Evolutionary conservation across 1,284 basidiomycete species (phyloP), one percentile per base, ranked within the genome.

Genomic region (Mycosarcoma maydis): DNA sequence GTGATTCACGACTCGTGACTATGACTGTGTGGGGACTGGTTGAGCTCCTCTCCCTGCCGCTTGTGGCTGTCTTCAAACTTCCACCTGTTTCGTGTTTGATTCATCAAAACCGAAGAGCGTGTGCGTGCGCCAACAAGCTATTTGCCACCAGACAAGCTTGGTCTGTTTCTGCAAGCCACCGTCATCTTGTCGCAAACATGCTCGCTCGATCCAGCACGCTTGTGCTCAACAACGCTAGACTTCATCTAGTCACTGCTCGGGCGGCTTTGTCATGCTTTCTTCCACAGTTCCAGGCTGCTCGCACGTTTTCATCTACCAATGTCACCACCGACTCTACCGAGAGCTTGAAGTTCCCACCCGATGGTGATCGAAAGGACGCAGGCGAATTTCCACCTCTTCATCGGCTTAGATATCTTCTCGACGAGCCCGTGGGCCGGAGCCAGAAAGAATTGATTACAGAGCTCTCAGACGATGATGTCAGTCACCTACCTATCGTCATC

Each of bases 401-500:
- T 3, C 55, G 49, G 11, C 36, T 65, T 7, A 16, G 43, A 4
- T 43, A 65, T 29, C 6, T 58, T 6, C 37, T 57, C n/a, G 2
- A 22, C 2, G 45, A 58, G 19, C 6, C 27, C 7, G 1, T 32
- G 10, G 54, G 33, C n/a, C 41, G 41, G 8, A 37, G 11, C 26
- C 55, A 53, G 13, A 19, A 32, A 6, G 16, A 29, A 1, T 4
- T 58, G 13, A 38, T 65, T 16, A 16, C 16, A 2, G 17, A 50
- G 30, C 45, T 65, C 9, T 14, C 29, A 2, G 55, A 58, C 14
- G 40, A 24, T 0, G 27, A 54, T 6, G 3, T 65, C 22, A 5
- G 5, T 2, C 26, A 19, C 9, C 39, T 65, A 1, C 42, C 55
- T 1, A 6, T 65, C 16, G 61, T 65, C 20, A 19, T 65, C 33